Conservation (phyloP, 23 red algal genomes). For the Gracilaria caudata region DNA sequence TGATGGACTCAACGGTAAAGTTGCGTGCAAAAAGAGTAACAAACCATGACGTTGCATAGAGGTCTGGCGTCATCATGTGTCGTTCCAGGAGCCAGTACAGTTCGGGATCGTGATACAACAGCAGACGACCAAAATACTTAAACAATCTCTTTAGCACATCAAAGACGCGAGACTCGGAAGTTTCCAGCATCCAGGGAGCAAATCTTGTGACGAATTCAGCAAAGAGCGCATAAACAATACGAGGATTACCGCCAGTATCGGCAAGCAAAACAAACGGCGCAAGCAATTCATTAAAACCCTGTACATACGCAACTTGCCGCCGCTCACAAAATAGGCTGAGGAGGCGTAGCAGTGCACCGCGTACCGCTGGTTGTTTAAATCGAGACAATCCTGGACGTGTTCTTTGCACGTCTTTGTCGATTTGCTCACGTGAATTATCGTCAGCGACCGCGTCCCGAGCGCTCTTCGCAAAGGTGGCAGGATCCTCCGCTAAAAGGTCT, state of each 20-base stretch:
- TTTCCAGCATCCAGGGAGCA: constrained; percentile 86
- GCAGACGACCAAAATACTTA: constrained; percentile 79
- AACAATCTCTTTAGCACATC: constrained; percentile 83
- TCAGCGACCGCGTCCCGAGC: constrained; percentile 73
- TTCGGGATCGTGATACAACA: constrained; percentile 91
- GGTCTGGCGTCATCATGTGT: constrained; percentile 86
- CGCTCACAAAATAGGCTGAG: constrained; percentile 91
- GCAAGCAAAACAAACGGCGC: constrained; percentile 92
- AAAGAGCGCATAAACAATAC: constrained; percentile 89
- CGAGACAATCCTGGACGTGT: constrained; percentile 72
- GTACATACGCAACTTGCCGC: constrained; percentile 83
- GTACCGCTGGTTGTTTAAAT: constrained; percentile 78
- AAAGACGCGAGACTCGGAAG: constrained; percentile 77
- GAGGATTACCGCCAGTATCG: constrained; percentile 74
- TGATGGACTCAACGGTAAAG: constrained; percentile 84
- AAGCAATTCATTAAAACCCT: constrained; percentile 96
- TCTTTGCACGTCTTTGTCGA: constrained; percentile 88
- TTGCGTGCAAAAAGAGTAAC: constrained; percentile 97
- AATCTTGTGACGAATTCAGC: constrained; percentile 76
- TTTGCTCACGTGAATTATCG: constrained; percentile 78
- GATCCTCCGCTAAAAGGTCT: constrained; percentile 72
- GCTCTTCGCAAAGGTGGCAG: constrained; percentile 62
- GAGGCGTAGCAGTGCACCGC: constrained; percentile 63
- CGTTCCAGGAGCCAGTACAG: constrained; percentile 86
- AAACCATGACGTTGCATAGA: constrained; percentile 95